phyloP scores from a whole-genome alignment of 345 rosid genomes.

The Dovyalis caffra region DNA sequence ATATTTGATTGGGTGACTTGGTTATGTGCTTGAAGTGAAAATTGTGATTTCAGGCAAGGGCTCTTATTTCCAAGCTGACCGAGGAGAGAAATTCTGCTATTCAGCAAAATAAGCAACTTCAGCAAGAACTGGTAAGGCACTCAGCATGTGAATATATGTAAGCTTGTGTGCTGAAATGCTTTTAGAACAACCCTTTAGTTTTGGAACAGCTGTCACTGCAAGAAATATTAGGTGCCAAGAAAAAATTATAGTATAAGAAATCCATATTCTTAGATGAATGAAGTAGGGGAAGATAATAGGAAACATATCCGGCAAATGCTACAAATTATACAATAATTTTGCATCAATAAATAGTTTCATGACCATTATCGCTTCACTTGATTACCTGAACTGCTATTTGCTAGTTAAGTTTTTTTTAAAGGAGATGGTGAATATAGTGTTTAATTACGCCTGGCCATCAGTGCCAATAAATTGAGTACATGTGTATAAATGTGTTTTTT shows the following conservation, averaged over 20 bases:
- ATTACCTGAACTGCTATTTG: neutral
- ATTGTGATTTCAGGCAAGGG: slow-evolving; percentile 44
- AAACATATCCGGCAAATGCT: neutral
- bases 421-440: neutral
- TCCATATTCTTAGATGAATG: neutral
- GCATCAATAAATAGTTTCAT: neutral
- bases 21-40: neutral
- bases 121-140: slow-evolving; percentile 59
- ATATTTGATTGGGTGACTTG: neutral
- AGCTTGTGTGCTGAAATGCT: neutral
- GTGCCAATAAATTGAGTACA: neutral
- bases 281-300: neutral
- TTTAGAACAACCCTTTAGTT: neutral
- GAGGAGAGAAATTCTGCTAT: slow-evolving; percentile 54
- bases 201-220: neutral
- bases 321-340: neutral
- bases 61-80: slow-evolving; percentile 51
- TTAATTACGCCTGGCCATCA: neutral
- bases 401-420: neutral
- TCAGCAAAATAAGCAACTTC: slow-evolving; percentile 55
- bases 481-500: too few species aligned
- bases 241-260: neutral
- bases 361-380: neutral
- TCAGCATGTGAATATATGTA: neutral
- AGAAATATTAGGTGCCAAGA: neutral